Evolutionary conservation across 805 yeast genomes (phyloP), one percentile per base, ranked within the genome.

Genomic region (Metschnikowia chrysomelidarum): DNA sequence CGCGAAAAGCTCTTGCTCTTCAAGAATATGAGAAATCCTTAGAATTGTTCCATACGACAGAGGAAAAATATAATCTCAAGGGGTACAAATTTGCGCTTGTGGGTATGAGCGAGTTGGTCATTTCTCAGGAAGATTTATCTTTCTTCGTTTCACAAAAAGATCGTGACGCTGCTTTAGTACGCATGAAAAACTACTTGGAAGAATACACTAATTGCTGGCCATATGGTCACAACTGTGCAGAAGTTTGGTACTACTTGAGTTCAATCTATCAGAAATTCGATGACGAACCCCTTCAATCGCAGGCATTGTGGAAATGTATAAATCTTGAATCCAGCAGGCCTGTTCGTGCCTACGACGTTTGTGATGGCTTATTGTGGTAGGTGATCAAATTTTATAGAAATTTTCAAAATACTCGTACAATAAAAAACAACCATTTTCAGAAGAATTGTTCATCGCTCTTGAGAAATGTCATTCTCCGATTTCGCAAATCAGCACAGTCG

Each of bases 161-260:
- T 47, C 61, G 62, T 41, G 60, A 68, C 21, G 79, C 88, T 2
- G 88, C 82, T 0, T 50, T 72, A n/a, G 76, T 81, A 3, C 60
- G 85, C 41, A 54, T 77, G 50, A 72, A 71, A 53, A 67, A 65
- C 40, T 59, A 64, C 36, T 53, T 75, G 34, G 76, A 73, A 43
- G 47, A 49, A 24, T 50, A 50, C 37, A 45, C 67, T 9, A 51
- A 57, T 22, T 52, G 63, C 34, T 62, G 70, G 62, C 73, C 71
- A 21, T 51, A 48, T 32, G 73, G 69, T 6, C 48, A 49, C 45
- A 71, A 67, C 43, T 51, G 51, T 30, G 44, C 69, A 3, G 95
- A 87, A 55, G 68, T 82, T 9, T 82, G 89, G 83, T 81, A 77
- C 73, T 72, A 73, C 36, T 62, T 85, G 38, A 75, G 87, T 2